Conservation (phyloP, 2,329 filamentous ascomycete genomes). For the Sarocladium brachiariae region DNA sequence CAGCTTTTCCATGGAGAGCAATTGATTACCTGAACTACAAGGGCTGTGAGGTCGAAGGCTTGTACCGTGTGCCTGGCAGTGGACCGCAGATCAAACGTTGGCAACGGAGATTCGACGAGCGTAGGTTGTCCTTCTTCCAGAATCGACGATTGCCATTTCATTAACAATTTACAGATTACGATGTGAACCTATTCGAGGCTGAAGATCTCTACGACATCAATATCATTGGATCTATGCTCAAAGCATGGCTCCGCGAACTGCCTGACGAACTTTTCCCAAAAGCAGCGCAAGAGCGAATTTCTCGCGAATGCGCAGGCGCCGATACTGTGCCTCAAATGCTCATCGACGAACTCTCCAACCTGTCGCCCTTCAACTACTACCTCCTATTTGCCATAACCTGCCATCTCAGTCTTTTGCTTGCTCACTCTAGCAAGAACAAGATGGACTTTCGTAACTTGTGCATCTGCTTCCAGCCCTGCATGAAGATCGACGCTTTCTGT, state of each 20-base stretch:
- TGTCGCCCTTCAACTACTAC: constrained; percentile 98
- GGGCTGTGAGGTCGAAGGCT: constrained; percentile 84
- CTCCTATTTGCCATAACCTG: constrained; percentile 95
- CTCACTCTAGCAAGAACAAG: constrained; percentile 92
- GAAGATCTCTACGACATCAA: constrained; percentile 91
- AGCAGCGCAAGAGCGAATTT: constrained; percentile 69
- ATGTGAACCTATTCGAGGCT: constrained; percentile 85
- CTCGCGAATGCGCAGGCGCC: constrained; percentile 70
- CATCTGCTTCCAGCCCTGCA: constrained; percentile 94
- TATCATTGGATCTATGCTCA: constrained; percentile 92
- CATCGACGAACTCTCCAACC: constrained; percentile 82
- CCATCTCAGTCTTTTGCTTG: constrained; percentile 84
- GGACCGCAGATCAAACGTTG: constrained; percentile 88
- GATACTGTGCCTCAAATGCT: constrained; percentile 78
- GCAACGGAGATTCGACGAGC: constrained; percentile 84
- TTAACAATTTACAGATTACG: constrained; percentile 52
- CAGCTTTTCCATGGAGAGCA: constrained; percentile 86
- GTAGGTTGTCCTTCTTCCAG: constrained; percentile 35
- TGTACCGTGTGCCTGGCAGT: constrained; percentile 89
- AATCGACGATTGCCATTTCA: constrained; percentile 9
- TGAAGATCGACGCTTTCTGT: constrained; percentile 92
- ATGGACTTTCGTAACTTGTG: constrained; percentile 96
- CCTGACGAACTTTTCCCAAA: constrained; percentile 92
- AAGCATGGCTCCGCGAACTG: constrained; percentile 91
- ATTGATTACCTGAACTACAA: constrained; percentile 97